phyloP scores from a whole-genome alignment of 768 basidiomycete genomes.

The Pisolithus tinctorius region DNA sequence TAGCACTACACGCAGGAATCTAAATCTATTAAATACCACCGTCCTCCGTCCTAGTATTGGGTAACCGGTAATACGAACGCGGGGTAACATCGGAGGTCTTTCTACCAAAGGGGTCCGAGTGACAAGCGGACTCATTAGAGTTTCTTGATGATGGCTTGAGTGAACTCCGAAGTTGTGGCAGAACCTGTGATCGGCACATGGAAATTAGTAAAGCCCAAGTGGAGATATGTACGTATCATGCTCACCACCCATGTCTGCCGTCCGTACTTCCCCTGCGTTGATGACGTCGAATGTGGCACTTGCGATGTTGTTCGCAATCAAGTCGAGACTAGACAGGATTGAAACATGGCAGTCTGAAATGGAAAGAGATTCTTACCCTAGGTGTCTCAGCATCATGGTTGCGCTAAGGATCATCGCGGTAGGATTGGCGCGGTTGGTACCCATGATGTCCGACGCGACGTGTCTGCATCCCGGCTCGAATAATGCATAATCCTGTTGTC shows the following conservation, averaged over 20 bases:
- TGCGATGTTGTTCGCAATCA: conserved; percentile 91
- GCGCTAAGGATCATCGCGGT: conserved; percentile 96
- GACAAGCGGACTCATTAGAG: conserved; percentile 36
- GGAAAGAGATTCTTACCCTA: conserved; percentile 54
- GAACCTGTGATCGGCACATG: conserved; percentile 45
- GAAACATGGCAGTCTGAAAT: conserved; percentile 16
- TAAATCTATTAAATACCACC: too few relatives aligned
- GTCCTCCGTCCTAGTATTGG: too few relatives aligned
- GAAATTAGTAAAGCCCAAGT: not conserved
- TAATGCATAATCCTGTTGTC: conserved; percentile 79
- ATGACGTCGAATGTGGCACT: conserved; percentile 90
- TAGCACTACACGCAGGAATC: too few relatives aligned
- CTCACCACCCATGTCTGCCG: conserved; percentile 92
- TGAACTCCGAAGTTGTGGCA: conserved; percentile 92
- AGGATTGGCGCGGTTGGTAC: conserved; percentile 92
- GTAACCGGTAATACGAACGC: too few relatives aligned
- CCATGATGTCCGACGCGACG: conserved; percentile 93
- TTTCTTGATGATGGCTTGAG: conserved; percentile 83
- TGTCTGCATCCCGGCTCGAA: conserved; percentile 99
- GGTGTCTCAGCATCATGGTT: conserved; percentile 95
- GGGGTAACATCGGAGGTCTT: too few relatives aligned
- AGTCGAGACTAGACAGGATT: conserved; percentile 57
- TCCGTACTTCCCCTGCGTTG: conserved; percentile 79
- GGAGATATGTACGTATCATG: conserved; percentile 6
- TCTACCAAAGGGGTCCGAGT: not conserved